Evolutionary conservation across 176 grass and related monocot species (phyloP).

Genomic region (Phragmites australis): DNA sequence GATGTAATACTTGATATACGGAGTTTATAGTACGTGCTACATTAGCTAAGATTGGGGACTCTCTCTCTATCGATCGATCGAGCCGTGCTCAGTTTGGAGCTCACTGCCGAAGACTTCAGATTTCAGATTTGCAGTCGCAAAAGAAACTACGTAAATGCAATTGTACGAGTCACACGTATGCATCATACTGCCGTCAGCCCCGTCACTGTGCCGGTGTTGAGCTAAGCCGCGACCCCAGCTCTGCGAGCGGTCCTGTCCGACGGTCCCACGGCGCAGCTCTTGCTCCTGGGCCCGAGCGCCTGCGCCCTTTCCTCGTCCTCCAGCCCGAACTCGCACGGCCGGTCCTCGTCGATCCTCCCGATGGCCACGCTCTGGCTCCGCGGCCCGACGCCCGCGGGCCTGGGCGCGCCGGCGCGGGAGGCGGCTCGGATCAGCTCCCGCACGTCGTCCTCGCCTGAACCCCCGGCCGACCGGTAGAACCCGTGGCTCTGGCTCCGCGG

Average conservation of each 20-base stretch:
- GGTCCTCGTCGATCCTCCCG: slow-evolving; percentile 63
- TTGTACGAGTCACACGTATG: neutral
- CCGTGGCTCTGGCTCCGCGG: slow-evolving; percentile 54
- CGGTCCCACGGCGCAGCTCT: slow-evolving; percentile 46
- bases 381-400: slow-evolving; percentile 6
- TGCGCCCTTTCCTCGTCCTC: neutral
- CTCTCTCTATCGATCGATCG: too few relatives aligned
- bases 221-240: neutral
- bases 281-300: slow-evolving; percentile 41
- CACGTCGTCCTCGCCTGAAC: slow-evolving; percentile 26
- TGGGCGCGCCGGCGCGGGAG: slow-evolving; percentile 3
- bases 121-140: too few relatives aligned
- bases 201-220: neutral
- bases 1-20: too few relatives aligned
- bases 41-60: too few relatives aligned
- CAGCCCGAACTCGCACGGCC: slow-evolving; percentile 53
- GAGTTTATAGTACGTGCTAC: too few relatives aligned
- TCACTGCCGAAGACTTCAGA: too few relatives aligned
- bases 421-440: slow-evolving; percentile 49
- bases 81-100: too few relatives aligned
- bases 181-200: neutral
- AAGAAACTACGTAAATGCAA: too few relatives aligned
- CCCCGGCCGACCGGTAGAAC: slow-evolving; percentile 48
- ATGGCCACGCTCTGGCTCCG: slow-evolving; percentile 54
- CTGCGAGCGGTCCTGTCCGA: slow-evolving; percentile 16